These are phyloP conservation scores for Megacollybia platyphylla DNA, from an alignment of 1,284 basidiomycete species.

Conservation along the genomic window DNA sequence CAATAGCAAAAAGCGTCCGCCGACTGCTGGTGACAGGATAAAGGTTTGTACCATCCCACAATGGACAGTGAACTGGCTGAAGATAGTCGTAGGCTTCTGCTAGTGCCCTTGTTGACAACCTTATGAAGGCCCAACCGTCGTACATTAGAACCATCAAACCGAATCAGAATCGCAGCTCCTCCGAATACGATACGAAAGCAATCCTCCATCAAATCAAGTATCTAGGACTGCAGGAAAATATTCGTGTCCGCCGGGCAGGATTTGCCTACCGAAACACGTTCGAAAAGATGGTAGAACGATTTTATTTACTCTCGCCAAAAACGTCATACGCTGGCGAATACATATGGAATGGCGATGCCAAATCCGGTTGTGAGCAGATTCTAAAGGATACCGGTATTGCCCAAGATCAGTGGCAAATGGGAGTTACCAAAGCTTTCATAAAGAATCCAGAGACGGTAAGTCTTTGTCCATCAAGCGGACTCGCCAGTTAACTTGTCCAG, in stretches of 20 bases:
- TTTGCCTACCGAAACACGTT: slow-evolving; percentile 98
- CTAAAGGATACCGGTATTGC: slow-evolving; percentile 92
- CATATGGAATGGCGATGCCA: slow-evolving; percentile 87
- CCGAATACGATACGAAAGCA: slow-evolving; percentile 90
- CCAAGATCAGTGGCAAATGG: slow-evolving; percentile 99
- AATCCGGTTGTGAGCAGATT: slow-evolving; percentile 89
- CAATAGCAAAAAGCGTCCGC: slow-evolving; percentile 95
- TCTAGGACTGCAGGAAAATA: slow-evolving; percentile 97
- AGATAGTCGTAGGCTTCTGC: slow-evolving; percentile 55
- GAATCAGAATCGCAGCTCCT: slow-evolving; percentile 89
- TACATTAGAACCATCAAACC: slow-evolving; percentile 99
- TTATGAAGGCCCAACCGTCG: slow-evolving; percentile 93
- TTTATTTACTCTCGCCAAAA: slow-evolving; percentile 89
- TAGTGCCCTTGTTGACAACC: slow-evolving; percentile 87
- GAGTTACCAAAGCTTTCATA: slow-evolving; percentile 97
- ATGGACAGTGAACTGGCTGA: slow-evolving; percentile 4
- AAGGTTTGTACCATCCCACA: slow-evolving; percentile 40
- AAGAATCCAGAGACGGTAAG: slow-evolving; percentile 95
- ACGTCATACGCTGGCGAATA: slow-evolving; percentile 99
- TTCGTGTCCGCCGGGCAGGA: slow-evolving; percentile 91
- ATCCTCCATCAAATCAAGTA: slow-evolving; percentile 99
- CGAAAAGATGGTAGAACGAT: slow-evolving; percentile 97
- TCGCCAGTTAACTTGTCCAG: slow-evolving; percentile 22
- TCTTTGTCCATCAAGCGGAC: slow-evolving; percentile 4
- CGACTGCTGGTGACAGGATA: slow-evolving; percentile 96